A percentile compares a stretch with the other conserved stretches of the same genome.
Evolutionary conservation across 108 stramenopile species (phyloP).

Genomic region (Skeletonema marinoi): DNA sequence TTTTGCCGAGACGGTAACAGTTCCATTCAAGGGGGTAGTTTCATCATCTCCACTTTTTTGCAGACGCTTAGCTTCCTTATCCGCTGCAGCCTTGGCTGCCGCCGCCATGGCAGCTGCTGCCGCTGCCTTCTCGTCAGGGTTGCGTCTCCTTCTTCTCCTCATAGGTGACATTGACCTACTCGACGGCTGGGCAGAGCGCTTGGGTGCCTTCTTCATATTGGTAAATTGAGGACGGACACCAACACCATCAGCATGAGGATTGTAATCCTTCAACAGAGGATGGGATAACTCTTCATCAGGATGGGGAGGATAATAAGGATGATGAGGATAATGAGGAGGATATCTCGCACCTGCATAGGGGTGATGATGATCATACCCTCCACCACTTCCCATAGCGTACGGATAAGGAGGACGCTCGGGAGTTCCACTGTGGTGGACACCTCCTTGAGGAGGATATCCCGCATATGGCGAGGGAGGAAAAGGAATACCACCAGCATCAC

Average conservation of each 20-base stretch:
- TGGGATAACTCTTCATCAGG: neutral
- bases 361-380: neutral
- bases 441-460: neutral
- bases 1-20: conserved; percentile 5
- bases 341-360: neutral
- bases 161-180: neutral
- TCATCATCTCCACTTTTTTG: neutral
- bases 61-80: neutral
- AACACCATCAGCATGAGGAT: neutral
- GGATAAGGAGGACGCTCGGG: conserved; percentile 1
- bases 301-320: conserved; percentile 1
- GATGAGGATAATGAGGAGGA: neutral
- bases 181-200: neutral
- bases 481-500: neutral
- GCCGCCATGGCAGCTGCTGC: conserved; percentile 1
- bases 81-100: neutral
- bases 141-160: neutral
- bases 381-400: neutral
- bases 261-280: conserved; percentile 1
- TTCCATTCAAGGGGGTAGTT: neutral
- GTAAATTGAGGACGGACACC: neutral
- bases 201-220: neutral
- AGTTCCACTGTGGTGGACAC: neutral
- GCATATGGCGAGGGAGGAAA: neutral
- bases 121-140: neutral